These are phyloP conservation scores for Aureobasidium sp. DNA, from an alignment of 2,329 filamentous ascomycete species.

Conservation along the genomic window DNA sequence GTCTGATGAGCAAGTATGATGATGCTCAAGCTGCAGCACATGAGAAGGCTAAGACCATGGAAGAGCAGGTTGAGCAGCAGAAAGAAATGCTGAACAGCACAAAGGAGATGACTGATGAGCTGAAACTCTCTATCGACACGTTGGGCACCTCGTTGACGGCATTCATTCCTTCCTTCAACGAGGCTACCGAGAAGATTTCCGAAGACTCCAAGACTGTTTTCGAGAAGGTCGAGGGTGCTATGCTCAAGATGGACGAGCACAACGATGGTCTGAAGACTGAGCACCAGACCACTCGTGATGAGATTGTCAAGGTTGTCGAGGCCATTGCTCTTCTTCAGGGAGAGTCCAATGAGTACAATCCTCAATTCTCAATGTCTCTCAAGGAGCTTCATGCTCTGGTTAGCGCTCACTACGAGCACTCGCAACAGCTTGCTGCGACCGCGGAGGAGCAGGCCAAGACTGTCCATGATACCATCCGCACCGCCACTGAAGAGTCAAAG, in stretches of 20 bases:
- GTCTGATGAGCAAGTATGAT: constrained; percentile 80
- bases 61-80: constrained; percentile 64
- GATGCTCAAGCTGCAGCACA: constrained; percentile 70
- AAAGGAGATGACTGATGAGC: constrained; percentile 75
- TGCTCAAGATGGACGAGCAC: constrained; percentile 64
- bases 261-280: constrained; percentile 67
- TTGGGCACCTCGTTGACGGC: constrained; percentile 56
- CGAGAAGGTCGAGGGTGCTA: constrained; percentile 70
- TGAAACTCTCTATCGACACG: constrained; percentile 77
- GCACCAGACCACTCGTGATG: constrained; percentile 73
- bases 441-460: constrained; percentile 33
- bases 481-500: constrained; percentile 37
- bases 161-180: constrained; percentile 56
- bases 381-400: constrained; percentile 79
- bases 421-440: constrained; percentile 48
- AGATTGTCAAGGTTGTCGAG: constrained; percentile 65
- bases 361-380: constrained; percentile 77
- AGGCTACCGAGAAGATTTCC: constrained; percentile 65
- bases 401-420: constrained; percentile 80
- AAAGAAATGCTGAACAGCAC: constrained; percentile 66
- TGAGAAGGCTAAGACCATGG: constrained; percentile 62
- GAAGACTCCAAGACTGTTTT: constrained; percentile 84
- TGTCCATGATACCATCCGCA: constrained; percentile 35
- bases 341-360: constrained; percentile 74
- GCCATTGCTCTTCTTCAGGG: constrained; percentile 69